Conservation (phyloP, 768 basidiomycete genomes). For the Zangia roseola region DNA sequence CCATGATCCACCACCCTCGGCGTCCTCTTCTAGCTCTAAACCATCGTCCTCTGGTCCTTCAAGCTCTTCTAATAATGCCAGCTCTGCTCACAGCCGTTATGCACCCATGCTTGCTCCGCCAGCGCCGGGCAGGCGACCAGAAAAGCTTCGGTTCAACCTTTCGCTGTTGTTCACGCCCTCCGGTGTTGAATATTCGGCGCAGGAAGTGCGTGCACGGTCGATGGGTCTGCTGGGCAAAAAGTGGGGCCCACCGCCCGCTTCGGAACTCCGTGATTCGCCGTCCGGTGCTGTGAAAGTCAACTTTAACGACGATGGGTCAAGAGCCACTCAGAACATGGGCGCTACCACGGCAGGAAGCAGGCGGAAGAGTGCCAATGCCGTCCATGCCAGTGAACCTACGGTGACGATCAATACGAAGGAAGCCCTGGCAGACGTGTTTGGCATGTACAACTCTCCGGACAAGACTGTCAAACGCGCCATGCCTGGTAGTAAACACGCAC, state of each 20-base stretch:
- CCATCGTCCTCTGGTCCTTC: slow-evolving; percentile 22
- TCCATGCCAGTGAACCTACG: slow-evolving; percentile 64
- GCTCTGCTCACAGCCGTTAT: slow-evolving; percentile 47
- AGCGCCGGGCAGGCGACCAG: slow-evolving; percentile 64
- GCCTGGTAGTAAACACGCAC: slow-evolving; percentile 72
- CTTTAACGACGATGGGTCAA: slow-evolving; percentile 60
- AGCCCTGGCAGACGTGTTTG: slow-evolving; percentile 90
- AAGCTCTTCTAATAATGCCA: slow-evolving; percentile 40
- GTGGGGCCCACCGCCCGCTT: slow-evolving; percentile 67
- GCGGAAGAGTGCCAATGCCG: slow-evolving; percentile 43
- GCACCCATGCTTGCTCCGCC: slow-evolving; percentile 73
- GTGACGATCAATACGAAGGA: slow-evolving; percentile 98
- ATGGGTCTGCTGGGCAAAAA: slow-evolving; percentile 84
- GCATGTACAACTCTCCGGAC: slow-evolving; percentile 93
- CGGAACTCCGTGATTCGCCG: slow-evolving; percentile 35
- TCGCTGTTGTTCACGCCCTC: slow-evolving; percentile 72
- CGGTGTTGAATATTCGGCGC: slow-evolving; percentile 77
- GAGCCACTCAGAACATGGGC: slow-evolving; percentile 40
- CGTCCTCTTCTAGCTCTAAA: slow-evolving; percentile 30
- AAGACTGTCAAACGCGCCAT: slow-evolving; percentile 57
- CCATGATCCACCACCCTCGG: slow-evolving; percentile 29
- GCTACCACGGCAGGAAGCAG: slow-evolving; percentile 28
- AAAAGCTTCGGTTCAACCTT: slow-evolving; percentile 69
- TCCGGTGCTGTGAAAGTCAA: slow-evolving; percentile 44
- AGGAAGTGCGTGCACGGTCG: slow-evolving; percentile 78